Percentiles rank a stretch among this genome's conserved stretches.
These are phyloP conservation scores for Gossypium sturtianum DNA, from an alignment of 345 rosid species.

Conservation along the genomic window DNA sequence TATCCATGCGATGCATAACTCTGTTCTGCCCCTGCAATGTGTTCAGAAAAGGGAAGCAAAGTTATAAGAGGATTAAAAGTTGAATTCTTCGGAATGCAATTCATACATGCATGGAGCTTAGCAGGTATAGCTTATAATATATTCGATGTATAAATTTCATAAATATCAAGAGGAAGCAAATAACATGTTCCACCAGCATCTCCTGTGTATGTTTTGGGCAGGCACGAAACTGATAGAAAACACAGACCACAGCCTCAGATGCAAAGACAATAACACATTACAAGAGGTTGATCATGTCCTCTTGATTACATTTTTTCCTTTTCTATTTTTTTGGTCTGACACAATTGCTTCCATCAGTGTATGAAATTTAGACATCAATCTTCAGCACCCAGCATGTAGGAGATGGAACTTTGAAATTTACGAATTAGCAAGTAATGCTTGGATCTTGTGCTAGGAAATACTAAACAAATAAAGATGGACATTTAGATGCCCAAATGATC, in stretches of 20 bases:
- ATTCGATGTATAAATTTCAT: neutral
- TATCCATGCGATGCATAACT: constrained; percentile 80
- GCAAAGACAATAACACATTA: neutral
- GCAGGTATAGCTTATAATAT: neutral
- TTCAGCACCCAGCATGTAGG: neutral
- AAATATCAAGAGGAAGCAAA: neutral
- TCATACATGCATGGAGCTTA: neutral
- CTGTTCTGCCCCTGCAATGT: constrained; percentile 64
- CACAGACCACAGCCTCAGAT: neutral
- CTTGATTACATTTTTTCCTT: neutral
- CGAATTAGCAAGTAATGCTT: neutral
- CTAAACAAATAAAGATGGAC: neutral
- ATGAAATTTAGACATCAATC: neutral
- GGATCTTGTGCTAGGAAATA: neutral
- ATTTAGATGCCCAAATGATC: neutral
- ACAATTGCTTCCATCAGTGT: neutral
- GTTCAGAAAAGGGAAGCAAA: constrained; percentile 4
- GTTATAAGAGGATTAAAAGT: neutral
- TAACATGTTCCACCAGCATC: neutral
- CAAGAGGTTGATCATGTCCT: neutral
- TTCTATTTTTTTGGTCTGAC: neutral
- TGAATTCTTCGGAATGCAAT: neutral
- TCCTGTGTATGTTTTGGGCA: neutral
- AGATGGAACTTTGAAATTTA: neutral
- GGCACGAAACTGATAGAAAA: neutral